These are phyloP conservation scores for Phytopythium vexans DNA, from an alignment of 352 stramenopile species.

Conservation along the genomic window DNA sequence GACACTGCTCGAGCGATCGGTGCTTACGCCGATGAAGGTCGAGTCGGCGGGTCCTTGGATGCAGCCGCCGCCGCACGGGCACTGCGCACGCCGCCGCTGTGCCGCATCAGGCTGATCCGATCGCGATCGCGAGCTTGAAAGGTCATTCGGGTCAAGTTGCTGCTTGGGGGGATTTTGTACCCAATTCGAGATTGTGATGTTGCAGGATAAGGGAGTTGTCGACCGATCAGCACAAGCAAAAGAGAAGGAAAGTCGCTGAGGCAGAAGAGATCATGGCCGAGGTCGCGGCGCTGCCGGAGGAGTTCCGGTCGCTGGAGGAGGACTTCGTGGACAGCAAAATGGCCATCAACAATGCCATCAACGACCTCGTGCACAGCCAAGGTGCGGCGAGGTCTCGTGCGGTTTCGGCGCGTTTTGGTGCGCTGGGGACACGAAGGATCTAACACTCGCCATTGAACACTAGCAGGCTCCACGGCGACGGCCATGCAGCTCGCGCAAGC, in stretches of 20 bases:
- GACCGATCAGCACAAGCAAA: background rate
- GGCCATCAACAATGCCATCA: conserved; percentile 76
- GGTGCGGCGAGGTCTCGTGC: conserved; percentile 11
- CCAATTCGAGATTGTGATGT: background rate
- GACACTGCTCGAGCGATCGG: too few species aligned
- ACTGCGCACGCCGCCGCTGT: background rate
- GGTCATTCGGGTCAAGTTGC: conserved; percentile 1
- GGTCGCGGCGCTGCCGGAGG: conserved; percentile 32
- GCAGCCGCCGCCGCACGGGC: background rate
- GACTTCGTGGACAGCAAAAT: conserved; percentile 84
- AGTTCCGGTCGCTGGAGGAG: conserved; percentile 71
- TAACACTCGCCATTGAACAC: conserved; percentile 2
- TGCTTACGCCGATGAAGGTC: too few species aligned
- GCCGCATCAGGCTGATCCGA: background rate
- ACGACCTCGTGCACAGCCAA: conserved; percentile 52
- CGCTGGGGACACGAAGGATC: conserved; percentile 2
- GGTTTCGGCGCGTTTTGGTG: background rate
- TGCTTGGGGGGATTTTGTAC: background rate
- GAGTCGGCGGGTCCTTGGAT: background rate
- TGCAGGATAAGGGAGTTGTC: background rate
- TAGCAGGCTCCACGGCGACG: conserved; percentile 26
- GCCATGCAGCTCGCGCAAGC: conserved; percentile 58
- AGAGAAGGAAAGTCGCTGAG: background rate
- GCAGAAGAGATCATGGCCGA: conserved; percentile 17
- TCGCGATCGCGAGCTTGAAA: background rate